Evolutionary conservation across 768 basidiomycete genomes (phyloP).

Genomic region (Russula sp.): DNA sequence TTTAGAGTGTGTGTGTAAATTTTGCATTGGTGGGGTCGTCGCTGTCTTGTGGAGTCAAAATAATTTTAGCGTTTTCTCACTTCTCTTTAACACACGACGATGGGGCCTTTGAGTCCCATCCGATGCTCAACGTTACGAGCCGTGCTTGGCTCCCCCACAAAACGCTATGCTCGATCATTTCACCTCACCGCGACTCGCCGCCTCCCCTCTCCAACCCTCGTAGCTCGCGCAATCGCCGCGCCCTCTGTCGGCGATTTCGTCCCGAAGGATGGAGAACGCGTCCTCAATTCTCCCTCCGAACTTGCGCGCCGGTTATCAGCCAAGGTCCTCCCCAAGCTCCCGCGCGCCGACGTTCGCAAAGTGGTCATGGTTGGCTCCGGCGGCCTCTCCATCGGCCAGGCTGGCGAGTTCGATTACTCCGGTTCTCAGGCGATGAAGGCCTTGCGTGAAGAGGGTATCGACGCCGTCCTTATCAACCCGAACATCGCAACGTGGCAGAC

Average conservation of each 20-base stretch:
- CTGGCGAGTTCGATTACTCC: conserved; percentile 99
- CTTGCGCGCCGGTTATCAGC: conserved; percentile 91
- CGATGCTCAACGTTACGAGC: not conserved
- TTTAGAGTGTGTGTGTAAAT: not conserved
- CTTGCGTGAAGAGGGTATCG: conserved; percentile 89
- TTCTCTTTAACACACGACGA: not conserved
- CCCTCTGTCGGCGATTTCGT: conserved; percentile 29
- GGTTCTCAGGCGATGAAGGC: conserved; percentile 99
- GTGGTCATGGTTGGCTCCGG: conserved; percentile 96
- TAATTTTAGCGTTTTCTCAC: not conserved
- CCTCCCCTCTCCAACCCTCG: conserved; percentile 13
- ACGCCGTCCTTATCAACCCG: conserved; percentile 94
- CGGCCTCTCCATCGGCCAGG: conserved; percentile 95
- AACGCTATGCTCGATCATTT: conserved; percentile 1
- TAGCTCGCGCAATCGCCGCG: conserved; percentile 27
- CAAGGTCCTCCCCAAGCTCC: conserved; percentile 86
- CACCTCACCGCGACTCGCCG: conserved; percentile 13
- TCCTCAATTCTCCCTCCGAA: conserved; percentile 91
- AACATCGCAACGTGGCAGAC: conserved; percentile 99
- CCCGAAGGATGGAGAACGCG: conserved; percentile 46
- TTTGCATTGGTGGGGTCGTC: not conserved
- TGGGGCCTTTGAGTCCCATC: conserved; percentile 20
- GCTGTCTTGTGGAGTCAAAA: not conserved
- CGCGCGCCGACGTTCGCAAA: conserved; percentile 86
- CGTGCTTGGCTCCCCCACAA: not conserved